phyloP scores from a whole-genome alignment of 768 basidiomycete species.

The Mycena vitilis region DNA sequence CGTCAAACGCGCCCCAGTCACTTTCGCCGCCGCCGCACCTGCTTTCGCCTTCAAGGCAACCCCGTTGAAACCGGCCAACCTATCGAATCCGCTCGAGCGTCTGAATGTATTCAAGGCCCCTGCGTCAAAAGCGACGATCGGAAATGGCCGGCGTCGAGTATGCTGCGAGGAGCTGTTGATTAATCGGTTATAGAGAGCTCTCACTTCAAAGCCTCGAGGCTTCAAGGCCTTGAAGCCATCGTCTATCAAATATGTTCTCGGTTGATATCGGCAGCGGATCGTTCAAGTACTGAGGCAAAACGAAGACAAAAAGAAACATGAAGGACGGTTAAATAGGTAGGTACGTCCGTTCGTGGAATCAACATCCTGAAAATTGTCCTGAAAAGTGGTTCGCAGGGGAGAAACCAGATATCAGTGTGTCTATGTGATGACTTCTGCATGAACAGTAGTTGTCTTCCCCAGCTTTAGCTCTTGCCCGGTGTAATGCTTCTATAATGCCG shows the following conservation, averaged over 20 bases:
- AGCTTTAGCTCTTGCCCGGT: neutral
- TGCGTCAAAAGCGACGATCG: constrained; percentile 45
- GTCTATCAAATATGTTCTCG: too few relatives aligned
- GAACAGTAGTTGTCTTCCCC: neutral
- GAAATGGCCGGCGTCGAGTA: constrained; percentile 70
- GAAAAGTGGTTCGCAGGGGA: constrained; percentile 4
- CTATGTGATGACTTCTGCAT: constrained; percentile 7
- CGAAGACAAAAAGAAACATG: too few relatives aligned
- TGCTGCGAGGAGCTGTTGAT: constrained; percentile 85
- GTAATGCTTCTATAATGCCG: neutral
- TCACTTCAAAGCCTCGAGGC: too few relatives aligned
- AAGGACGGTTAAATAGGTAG: too few relatives aligned
- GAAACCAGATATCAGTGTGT: neutral
- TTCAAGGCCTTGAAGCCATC: too few relatives aligned
- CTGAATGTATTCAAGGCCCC: constrained; percentile 79
- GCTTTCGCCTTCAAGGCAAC: constrained; percentile 70
- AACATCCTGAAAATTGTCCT: too few relatives aligned
- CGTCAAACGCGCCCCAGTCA: constrained; percentile 57
- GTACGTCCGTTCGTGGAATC: too few relatives aligned
- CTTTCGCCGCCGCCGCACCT: constrained; percentile 36
- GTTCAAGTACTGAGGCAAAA: too few relatives aligned
- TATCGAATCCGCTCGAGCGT: constrained; percentile 63
- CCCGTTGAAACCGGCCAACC: constrained; percentile 60
- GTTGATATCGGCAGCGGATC: too few relatives aligned
- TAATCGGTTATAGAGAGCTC: too few relatives aligned